Evolutionary conservation across 2,329 filamentous ascomycete genomes (phyloP), one percentile per base, ranked within the genome.

Genomic region (Xylariaceae sp.): DNA sequence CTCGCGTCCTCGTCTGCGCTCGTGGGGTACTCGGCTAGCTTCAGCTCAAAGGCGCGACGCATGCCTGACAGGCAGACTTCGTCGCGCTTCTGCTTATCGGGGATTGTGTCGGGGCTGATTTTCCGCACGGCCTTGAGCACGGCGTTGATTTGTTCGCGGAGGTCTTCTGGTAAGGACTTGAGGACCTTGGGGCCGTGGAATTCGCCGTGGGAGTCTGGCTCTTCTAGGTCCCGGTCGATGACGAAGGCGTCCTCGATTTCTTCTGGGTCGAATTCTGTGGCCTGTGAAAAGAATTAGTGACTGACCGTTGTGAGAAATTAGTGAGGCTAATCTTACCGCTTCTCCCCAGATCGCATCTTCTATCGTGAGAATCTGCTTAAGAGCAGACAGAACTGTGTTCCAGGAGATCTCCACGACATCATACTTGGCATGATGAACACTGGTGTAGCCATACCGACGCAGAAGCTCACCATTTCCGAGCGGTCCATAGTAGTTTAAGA

Each of bases 401-500:
- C 87, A 84, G 0, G 88, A 79, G 39, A 96, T 74, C 71, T 97
- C 92, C 0, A 90, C 88, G 0, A 96, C 90, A 66, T 96, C 91
- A 72, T 92, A 91, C 47, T 86, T 80, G 8, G 85, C 77, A 67
- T 96, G 92, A 64, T 87, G 87, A 34, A 83, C 76, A 0, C 90
- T 93, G n/a, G 92, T 85, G 68, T 96, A 96, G 15, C 92, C 92
- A 67, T 96, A 96, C 11, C 92, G 82, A 42, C 92, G 81, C 9
- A 96, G 80, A 6, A 96, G 78, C 69, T 97, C 92, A 0, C 89
- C 88, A 60, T 89, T 88, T 8, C 91, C 88, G 2, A 95, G 82
- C 4, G 91, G 86, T 0, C 92, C 92, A 66, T 96, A 96, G 74
- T 96, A 92, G 72, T 96, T 96, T 70, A 92, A 84, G 15, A 96